These are phyloP conservation scores for Onygenales sp. DNA, from an alignment of 2,329 filamentous ascomycete genomes.

Conservation along the genomic window DNA sequence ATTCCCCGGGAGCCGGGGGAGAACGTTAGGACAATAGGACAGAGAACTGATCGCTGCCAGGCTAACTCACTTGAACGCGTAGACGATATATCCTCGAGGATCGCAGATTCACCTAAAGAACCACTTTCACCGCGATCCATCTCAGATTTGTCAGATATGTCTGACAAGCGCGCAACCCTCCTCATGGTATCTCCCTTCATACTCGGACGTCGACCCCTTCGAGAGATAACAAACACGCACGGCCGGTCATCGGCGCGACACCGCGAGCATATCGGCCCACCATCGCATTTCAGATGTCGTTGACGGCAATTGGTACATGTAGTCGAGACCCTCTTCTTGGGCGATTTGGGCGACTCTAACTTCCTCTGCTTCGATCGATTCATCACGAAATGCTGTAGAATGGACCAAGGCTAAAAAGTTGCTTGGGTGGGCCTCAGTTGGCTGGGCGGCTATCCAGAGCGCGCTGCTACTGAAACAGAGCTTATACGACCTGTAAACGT, in stretches of 20 bases:
- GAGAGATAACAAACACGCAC: conserved; percentile 4
- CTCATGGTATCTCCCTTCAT: not conserved
- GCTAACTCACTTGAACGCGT: not conserved
- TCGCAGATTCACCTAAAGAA: not conserved
- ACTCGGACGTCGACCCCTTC: conserved; percentile 3
- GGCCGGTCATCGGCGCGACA: conserved; percentile 1
- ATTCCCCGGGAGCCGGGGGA: too few species aligned
- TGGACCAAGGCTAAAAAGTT: not conserved
- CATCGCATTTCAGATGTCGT: conserved; percentile 7
- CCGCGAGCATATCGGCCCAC: conserved; percentile 5
- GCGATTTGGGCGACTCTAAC: not conserved
- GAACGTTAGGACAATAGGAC: too few species aligned
- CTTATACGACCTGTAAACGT: too few species aligned
- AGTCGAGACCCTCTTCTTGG: conserved; percentile 2
- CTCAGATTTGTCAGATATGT: not conserved
- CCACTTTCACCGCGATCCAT: not conserved
- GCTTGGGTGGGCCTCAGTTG: too few species aligned
- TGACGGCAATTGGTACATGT: conserved; percentile 8
- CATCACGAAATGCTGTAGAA: not conserved
- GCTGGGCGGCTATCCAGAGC: too few species aligned
- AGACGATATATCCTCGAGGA: not conserved
- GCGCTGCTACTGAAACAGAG: too few species aligned
- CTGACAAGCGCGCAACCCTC: not conserved
- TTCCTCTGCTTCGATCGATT: conserved; percentile 1
- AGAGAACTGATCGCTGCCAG: too few species aligned